Conservation (phyloP, 148 eudicot genomes). For the Nyssa sinensis region DNA sequence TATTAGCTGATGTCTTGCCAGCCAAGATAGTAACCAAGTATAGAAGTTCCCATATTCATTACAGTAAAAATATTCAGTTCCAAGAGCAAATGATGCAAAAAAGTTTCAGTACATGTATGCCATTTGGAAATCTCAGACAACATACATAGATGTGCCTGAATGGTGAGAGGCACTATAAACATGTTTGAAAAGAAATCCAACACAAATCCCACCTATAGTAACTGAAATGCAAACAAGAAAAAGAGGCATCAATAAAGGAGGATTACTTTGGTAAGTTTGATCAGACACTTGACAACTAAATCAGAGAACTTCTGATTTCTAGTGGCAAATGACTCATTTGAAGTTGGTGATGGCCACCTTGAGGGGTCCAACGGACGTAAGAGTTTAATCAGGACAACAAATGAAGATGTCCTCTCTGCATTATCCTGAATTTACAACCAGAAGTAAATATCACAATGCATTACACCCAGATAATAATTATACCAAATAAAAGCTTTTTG, state of each 20-base stretch:
- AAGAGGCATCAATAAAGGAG: not conserved
- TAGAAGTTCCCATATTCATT: too few species aligned
- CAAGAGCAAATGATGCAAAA: too few species aligned
- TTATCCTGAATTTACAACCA: conserved; percentile 57
- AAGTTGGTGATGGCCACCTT: conserved; percentile 91
- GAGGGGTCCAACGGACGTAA: conserved; percentile 78
- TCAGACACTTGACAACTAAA: conserved; percentile 93
- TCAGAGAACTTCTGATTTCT: conserved; percentile 95
- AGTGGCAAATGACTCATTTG: conserved; percentile 60
- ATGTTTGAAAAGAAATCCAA: too few species aligned
- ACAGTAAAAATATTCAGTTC: too few species aligned
- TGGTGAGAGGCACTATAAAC: too few species aligned
- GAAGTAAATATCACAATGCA: conserved; percentile 6
- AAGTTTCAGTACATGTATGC: too few species aligned
- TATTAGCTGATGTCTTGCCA: not conserved
- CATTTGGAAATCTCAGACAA: too few species aligned
- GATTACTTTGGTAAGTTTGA: conserved; percentile 88
- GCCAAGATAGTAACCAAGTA: not conserved
- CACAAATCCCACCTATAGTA: too few species aligned
- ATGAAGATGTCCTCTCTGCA: conserved; percentile 80
- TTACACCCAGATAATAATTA: not conserved
- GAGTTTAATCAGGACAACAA: conserved; percentile 84
- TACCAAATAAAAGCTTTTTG: not conserved
- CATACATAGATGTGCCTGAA: too few species aligned
- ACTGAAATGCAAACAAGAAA: not conserved